Evolutionary conservation across 345 rosid genomes (phyloP).

Genomic region (Bruguiera gymnorhiza): DNA sequence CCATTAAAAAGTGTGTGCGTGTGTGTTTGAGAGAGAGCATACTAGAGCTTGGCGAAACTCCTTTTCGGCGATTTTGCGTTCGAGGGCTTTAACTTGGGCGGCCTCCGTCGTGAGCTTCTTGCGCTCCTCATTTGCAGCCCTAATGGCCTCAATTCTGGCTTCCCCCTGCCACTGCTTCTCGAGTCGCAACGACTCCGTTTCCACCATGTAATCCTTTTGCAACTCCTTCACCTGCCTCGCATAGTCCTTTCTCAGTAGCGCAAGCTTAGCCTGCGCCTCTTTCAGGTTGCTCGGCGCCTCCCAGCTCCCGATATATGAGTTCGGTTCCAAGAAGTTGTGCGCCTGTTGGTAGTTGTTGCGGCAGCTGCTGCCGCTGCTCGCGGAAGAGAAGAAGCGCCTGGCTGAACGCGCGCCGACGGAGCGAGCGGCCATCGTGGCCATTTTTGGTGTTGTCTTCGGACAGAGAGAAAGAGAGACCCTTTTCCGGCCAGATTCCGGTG

Average conservation of each 20-base stretch:
- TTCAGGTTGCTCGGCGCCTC: slow-evolving; percentile 55
- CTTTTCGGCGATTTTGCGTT: slow-evolving; percentile 57
- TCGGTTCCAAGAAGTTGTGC: slow-evolving; percentile 52
- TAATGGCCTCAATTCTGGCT: slow-evolving; percentile 56
- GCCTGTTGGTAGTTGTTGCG: slow-evolving; percentile 20
- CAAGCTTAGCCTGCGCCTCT: slow-evolving; percentile 68
- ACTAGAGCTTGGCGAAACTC: slow-evolving; percentile 60
- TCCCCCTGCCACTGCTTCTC: slow-evolving; percentile 83
- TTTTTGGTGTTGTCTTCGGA: neutral
- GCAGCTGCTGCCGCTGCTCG: neutral
- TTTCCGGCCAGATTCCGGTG: slow-evolving; percentile 46
- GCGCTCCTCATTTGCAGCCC: slow-evolving; percentile 79
- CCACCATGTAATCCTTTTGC: slow-evolving; percentile 62
- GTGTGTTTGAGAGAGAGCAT: neutral
- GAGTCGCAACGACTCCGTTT: slow-evolving; percentile 59
- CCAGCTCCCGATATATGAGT: slow-evolving; percentile 72
- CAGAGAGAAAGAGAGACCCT: neutral
- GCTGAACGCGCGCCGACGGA: neutral
- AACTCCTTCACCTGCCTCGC: slow-evolving; percentile 63
- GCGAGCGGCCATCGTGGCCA: slow-evolving; percentile 18
- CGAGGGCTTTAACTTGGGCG: slow-evolving; percentile 72
- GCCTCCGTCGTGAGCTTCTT: slow-evolving; percentile 70
- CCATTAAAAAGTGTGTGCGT: too few species aligned
- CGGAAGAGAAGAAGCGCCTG: slow-evolving; percentile 17
- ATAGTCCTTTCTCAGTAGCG: slow-evolving; percentile 61